Evolutionary conservation across 2,329 filamentous ascomycete genomes (phyloP).

Genomic region (Nigrospora osmanthi): DNA sequence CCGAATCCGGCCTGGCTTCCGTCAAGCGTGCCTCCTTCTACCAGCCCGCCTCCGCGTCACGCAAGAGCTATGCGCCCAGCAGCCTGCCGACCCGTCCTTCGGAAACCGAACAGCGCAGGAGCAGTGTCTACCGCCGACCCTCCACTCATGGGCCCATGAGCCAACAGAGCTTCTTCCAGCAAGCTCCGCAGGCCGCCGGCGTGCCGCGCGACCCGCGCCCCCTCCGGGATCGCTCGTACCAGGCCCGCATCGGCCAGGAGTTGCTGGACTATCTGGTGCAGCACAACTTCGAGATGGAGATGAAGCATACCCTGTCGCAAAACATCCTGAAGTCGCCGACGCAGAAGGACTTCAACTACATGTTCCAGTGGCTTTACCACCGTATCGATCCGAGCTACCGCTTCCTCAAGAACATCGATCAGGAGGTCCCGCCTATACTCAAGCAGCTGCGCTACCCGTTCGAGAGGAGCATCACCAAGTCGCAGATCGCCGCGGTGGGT

Average conservation of each 20-base stretch:
- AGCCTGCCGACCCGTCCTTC: conserved; percentile 34
- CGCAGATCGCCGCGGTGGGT: conserved; percentile 87
- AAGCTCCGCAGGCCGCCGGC: conserved; percentile 71
- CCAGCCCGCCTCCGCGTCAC: conserved; percentile 46
- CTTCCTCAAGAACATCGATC: conserved; percentile 91
- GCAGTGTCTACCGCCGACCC: conserved; percentile 75
- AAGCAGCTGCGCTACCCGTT: conserved; percentile 94
- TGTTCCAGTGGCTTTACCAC: conserved; percentile 97
- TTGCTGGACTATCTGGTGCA: conserved; percentile 85
- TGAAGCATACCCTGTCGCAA: conserved; percentile 86
- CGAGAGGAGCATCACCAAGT: conserved; percentile 93
- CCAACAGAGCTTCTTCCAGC: conserved; percentile 93
- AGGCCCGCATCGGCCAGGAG: conserved; percentile 78
- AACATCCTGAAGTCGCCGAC: conserved; percentile 92
- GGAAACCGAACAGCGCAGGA: conserved; percentile 54
- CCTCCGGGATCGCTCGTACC: conserved; percentile 72
- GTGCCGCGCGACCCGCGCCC: conserved; percentile 82
- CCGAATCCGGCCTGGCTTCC: conserved; percentile 73
- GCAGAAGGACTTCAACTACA: conserved; percentile 95
- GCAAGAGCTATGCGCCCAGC: conserved; percentile 65
- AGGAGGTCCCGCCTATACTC: conserved; percentile 85
- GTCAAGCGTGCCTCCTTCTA: conserved; percentile 78
- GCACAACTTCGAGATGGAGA: conserved; percentile 96
- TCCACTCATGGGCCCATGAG: conserved; percentile 60
- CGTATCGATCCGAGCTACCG: conserved; percentile 90